These are phyloP conservation scores for Melampsora larici-populina DNA, from an alignment of 1,284 basidiomycete species.

Conservation along the genomic window DNA sequence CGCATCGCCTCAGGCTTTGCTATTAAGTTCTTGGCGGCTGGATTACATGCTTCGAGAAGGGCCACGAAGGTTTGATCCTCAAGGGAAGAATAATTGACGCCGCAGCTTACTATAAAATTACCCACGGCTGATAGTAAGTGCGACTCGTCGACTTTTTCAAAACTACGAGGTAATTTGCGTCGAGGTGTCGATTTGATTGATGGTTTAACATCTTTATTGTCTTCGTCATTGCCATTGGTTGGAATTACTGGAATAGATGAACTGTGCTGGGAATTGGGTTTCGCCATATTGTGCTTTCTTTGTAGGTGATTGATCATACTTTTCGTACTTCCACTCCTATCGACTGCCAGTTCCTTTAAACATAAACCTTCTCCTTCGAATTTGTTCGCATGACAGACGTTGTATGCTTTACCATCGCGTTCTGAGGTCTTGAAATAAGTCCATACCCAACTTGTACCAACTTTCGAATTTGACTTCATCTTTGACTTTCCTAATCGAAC, in stretches of 20 bases:
- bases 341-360: neutral
- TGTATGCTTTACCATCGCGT: slow-evolving; percentile 1
- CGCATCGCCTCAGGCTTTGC: neutral
- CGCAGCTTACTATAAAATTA: neutral
- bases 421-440: neutral
- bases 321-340: slow-evolving; percentile 5
- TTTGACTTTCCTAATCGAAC: neutral
- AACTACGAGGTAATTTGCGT: neutral
- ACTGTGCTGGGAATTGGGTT: neutral
- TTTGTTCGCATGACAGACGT: slow-evolving; percentile 3
- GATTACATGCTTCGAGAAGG: neutral
- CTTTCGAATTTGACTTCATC: neutral
- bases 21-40: neutral
- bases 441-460: slow-evolving; percentile 5
- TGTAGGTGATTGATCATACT: slow-evolving; percentile 3
- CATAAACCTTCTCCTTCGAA: neutral
- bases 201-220: neutral
- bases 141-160: neutral
- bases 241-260: neutral
- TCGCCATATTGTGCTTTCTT: neutral
- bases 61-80: slow-evolving; percentile 3
- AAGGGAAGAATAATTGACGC: neutral
- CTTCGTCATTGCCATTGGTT: neutral
- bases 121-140: neutral
- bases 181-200: neutral